phyloP scores from a whole-genome alignment of 139 green algal species.

The Gonium pectorale region DNA sequence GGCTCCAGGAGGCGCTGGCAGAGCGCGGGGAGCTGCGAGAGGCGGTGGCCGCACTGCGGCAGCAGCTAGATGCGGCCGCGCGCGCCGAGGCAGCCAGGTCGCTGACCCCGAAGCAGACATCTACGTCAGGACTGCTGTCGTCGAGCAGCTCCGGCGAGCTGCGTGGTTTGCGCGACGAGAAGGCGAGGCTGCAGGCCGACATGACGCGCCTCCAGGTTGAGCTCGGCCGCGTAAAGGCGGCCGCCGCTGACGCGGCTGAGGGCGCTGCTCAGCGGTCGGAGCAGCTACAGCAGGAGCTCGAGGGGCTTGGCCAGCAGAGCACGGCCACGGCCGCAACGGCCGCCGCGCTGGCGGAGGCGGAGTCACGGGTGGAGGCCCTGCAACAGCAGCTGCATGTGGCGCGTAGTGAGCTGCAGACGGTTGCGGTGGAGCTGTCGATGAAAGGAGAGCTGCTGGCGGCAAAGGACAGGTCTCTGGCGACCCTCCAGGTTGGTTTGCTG shows the following conservation, averaged over 20 bases:
- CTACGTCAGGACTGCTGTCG: not conserved
- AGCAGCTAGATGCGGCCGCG: not conserved
- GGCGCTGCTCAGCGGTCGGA: too few relatives aligned
- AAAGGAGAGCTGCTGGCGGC: conserved; percentile 17
- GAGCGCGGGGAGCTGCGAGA: not conserved
- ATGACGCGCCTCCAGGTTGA: not conserved
- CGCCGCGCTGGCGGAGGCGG: not conserved
- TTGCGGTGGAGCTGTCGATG: not conserved
- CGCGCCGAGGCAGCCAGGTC: too few relatives aligned
- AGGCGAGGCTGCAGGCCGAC: conserved; percentile 16
- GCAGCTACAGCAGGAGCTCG: too few relatives aligned
- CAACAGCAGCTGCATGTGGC: not conserved
- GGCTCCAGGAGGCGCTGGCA: not conserved
- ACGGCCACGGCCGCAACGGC: too few relatives aligned
- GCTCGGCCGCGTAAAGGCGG: not conserved
- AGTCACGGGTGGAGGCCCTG: not conserved
- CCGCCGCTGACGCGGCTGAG: too few relatives aligned
- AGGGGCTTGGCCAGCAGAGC: too few relatives aligned
- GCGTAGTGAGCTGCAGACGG: not conserved
- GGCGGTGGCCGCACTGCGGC: not conserved
- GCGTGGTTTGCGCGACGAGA: not conserved
- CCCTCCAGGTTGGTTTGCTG: too few relatives aligned
- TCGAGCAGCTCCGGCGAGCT: not conserved
- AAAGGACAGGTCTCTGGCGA: conserved; percentile 23
- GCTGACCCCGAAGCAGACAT: too few relatives aligned